A percentile compares a stretch with the other conserved stretches of the same genome.
These are phyloP conservation scores for Xylariaceae sp. DNA, from an alignment of 2,329 filamentous ascomycete species.

Conservation along the genomic window DNA sequence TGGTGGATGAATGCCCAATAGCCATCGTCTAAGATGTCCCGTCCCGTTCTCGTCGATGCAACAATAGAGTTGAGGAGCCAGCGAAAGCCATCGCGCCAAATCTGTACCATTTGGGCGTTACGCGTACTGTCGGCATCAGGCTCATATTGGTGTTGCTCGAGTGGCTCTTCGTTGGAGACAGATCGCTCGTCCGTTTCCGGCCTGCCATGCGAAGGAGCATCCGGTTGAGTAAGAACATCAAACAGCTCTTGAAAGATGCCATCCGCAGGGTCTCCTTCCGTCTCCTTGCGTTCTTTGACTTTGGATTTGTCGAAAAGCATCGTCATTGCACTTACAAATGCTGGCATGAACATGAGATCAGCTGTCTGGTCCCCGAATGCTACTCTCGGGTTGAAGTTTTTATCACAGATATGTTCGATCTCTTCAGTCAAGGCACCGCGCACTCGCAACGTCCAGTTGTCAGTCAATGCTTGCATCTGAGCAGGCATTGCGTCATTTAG, in stretches of 20 bases:
- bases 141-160: not conserved
- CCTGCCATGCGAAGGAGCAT: not conserved
- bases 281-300: too few relatives aligned
- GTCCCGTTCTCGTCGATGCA: not conserved
- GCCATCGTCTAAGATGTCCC: not conserved
- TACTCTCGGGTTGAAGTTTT: not conserved
- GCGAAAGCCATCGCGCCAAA: slow-evolving; percentile 5
- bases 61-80: slow-evolving; percentile 4
- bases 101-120: not conserved
- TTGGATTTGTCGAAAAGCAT: too few relatives aligned
- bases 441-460: not conserved
- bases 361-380: too few relatives aligned
- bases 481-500: not conserved
- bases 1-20: not conserved
- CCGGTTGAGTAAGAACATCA: slow-evolving; percentile 4
- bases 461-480: not conserved
- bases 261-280: slow-evolving; percentile 1
- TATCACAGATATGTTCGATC: not conserved
- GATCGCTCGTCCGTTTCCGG: not conserved
- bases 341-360: too few relatives aligned
- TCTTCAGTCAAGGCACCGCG: not conserved
- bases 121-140: not conserved
- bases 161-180: not conserved
- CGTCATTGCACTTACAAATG: too few relatives aligned
- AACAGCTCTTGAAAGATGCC: slow-evolving; percentile 6